Evolutionary conservation across 345 rosid species (phyloP).

Genomic region (Alliaria petiolata): DNA sequence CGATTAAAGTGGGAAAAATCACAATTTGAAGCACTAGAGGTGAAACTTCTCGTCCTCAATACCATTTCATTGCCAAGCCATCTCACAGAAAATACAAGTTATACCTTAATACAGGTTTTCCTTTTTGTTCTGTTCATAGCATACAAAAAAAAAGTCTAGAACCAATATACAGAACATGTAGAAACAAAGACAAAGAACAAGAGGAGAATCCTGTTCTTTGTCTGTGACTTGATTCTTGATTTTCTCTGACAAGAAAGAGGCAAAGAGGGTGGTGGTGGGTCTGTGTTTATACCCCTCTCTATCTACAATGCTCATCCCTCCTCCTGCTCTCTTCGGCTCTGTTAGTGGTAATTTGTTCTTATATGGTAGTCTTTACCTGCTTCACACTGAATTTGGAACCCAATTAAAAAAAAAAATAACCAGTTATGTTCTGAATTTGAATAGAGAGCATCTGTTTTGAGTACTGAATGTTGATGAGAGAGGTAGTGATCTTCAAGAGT

Average conservation of each 20-base stretch:
- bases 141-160: neutral
- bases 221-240: too few relatives aligned
- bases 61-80: neutral
- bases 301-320: neutral
- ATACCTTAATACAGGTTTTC: neutral
- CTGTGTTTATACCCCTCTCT: neutral
- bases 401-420: neutral
- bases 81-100: neutral
- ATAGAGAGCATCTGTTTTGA: neutral
- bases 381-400: neutral
- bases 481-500: neutral
- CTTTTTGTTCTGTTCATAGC: neutral
- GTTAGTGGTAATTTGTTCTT: neutral
- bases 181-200: neutral
- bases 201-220: neutral
- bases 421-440: neutral
- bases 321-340: neutral
- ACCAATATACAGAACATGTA: too few relatives aligned
- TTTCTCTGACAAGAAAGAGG: neutral
- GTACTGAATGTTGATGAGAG: neutral
- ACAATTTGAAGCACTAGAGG: neutral
- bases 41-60: neutral
- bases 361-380: neutral
- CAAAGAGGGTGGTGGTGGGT: neutral
- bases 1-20: too few relatives aligned